These are phyloP conservation scores for Urtica urens DNA, from an alignment of 306 rosid genomes.

Conservation along the genomic window DNA sequence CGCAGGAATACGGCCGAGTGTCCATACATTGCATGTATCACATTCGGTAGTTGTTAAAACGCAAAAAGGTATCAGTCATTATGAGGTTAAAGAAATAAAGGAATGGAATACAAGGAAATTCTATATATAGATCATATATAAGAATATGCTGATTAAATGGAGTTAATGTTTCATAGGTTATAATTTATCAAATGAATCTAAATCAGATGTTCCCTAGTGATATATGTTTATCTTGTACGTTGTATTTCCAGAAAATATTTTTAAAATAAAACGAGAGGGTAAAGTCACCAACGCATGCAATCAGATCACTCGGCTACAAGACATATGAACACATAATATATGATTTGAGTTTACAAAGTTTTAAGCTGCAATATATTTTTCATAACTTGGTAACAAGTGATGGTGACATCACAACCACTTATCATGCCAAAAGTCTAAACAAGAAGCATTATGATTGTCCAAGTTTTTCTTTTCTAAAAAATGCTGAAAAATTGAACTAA, in stretches of 20 bases:
- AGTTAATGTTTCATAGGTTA: too few relatives aligned
- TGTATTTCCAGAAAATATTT: background rate
- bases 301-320: constrained; percentile 3
- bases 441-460: constrained; percentile 16
- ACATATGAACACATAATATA: background rate
- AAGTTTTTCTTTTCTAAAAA: constrained; percentile 24
- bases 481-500: constrained; percentile 10
- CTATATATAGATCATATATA: too few relatives aligned
- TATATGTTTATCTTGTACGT: too few relatives aligned
- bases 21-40: background rate
- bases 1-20: too few relatives aligned
- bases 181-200: too few relatives aligned
- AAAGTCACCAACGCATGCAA: constrained; percentile 26
- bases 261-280: background rate
- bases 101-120: too few relatives aligned
- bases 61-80: too few relatives aligned
- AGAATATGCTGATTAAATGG: too few relatives aligned
- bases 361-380: constrained; percentile 4
- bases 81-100: too few relatives aligned
- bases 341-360: background rate
- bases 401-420: constrained; percentile 68
- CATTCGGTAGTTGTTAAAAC: too few relatives aligned
- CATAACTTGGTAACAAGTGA: constrained; percentile 27
- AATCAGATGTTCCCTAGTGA: too few relatives aligned
- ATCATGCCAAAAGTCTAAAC: constrained; percentile 48